A percentile compares a stretch with the other conserved stretches of the same genome.
These are phyloP conservation scores for Durio zibethinus DNA, from an alignment of 345 rosid species.

Conservation along the genomic window DNA sequence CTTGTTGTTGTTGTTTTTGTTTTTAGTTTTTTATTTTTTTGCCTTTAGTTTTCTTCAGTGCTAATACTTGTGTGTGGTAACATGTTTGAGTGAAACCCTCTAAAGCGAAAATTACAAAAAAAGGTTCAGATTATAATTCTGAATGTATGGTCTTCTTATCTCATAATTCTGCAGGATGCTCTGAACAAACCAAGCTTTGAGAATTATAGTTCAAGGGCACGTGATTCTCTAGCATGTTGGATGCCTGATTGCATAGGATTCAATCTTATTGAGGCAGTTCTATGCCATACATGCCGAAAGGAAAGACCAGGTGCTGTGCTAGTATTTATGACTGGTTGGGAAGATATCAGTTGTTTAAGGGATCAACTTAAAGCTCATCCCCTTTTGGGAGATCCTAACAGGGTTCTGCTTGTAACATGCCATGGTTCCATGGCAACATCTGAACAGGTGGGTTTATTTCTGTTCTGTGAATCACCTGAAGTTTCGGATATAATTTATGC, in stretches of 20 bases:
- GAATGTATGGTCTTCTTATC: neutral
- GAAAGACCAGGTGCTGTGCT: slow-evolving; percentile 90
- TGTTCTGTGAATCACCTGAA: neutral
- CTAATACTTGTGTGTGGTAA: neutral
- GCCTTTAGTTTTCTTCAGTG: neutral
- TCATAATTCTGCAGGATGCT: slow-evolving; percentile 67
- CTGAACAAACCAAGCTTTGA: slow-evolving; percentile 82
- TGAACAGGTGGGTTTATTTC: slow-evolving; percentile 61
- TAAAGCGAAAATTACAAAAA: neutral
- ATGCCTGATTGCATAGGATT: slow-evolving; percentile 92
- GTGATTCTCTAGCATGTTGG: slow-evolving; percentile 90
- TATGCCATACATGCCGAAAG: slow-evolving; percentile 94
- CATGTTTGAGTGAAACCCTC: neutral
- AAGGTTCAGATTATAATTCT: neutral
- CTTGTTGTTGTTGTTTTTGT: neutral
- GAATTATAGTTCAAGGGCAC: slow-evolving; percentile 71
- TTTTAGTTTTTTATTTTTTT: too few species aligned
- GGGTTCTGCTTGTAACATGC: slow-evolving; percentile 81
- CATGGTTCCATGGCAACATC: slow-evolving; percentile 99
- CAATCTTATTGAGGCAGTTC: slow-evolving; percentile 90
- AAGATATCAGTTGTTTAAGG: slow-evolving; percentile 83
- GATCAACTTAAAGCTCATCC: slow-evolving; percentile 98
- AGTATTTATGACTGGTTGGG: slow-evolving; percentile 99
- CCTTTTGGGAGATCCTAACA: slow-evolving; percentile 93
- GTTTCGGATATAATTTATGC: neutral